Conservation (phyloP, 768 basidiomycete genomes). For the Kwoniella botswanensis region DNA sequence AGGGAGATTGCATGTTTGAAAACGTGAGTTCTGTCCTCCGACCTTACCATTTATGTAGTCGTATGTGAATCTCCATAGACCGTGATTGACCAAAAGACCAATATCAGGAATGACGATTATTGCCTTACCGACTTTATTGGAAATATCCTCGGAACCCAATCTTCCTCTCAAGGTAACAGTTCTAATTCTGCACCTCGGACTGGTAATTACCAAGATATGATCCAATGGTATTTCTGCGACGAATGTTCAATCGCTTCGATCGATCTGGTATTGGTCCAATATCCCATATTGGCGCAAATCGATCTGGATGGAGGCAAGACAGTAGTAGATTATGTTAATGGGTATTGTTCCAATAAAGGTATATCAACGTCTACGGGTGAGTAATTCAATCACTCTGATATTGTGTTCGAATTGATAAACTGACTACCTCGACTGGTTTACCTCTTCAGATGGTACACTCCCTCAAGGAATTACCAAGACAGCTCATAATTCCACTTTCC, state of each 20-base stretch:
- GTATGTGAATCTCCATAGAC: constrained; percentile 10
- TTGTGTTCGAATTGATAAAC: neutral
- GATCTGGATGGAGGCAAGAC: neutral
- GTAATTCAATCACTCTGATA: neutral
- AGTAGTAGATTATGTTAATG: neutral
- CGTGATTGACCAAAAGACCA: neutral
- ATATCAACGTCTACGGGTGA: neutral
- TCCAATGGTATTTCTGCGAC: constrained; percentile 46
- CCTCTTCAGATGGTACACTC: neutral
- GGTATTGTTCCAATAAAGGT: neutral
- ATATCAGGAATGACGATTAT: neutral
- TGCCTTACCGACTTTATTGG: constrained; percentile 12
- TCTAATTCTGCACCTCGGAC: neutral
- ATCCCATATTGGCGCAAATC: constrained; percentile 21
- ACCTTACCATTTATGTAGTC: neutral
- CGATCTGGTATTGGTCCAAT: constrained; percentile 45
- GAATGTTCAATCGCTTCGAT: constrained; percentile 51
- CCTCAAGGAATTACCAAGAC: constrained; percentile 5
- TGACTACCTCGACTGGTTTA: neutral
- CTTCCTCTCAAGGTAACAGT: constrained; percentile 40
- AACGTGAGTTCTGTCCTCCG: constrained; percentile 21
- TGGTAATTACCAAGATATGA: constrained; percentile 16
- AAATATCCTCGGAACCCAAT: constrained; percentile 48
- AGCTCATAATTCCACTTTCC: neutral
- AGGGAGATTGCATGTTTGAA: constrained; percentile 53